Evolutionary conservation across 139 green algal genomes (phyloP).

Genomic region (Closterium sp.): DNA sequence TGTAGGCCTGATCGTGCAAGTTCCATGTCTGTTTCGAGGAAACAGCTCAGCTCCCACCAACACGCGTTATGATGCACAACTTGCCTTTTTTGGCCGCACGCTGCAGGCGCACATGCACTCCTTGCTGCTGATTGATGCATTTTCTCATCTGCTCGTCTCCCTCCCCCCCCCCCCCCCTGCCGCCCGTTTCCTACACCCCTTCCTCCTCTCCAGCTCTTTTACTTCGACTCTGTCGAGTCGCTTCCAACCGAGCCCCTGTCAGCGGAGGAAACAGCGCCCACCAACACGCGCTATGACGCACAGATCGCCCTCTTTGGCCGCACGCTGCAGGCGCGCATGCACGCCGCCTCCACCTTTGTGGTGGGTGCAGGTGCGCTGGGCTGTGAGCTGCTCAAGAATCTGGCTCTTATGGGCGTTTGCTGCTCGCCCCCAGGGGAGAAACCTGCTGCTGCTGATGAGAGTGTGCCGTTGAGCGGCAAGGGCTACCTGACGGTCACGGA

Average conservation of each 20-base stretch:
- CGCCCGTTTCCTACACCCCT: neutral
- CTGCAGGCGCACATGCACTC: constrained; percentile 62
- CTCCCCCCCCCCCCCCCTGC: neutral
- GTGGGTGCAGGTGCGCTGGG: constrained; percentile 94
- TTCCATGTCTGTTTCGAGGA: too few species aligned
- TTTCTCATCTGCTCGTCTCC: neutral
- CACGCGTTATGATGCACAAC: constrained; percentile 56
- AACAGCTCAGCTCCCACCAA: neutral
- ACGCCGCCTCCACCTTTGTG: constrained; percentile 81
- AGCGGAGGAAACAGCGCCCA: constrained; percentile 19
- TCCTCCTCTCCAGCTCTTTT: constrained; percentile 51
- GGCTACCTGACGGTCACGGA: constrained; percentile 87
- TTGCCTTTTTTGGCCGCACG: constrained; percentile 81
- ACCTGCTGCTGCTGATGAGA: constrained; percentile 2
- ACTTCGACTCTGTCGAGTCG: constrained; percentile 57
- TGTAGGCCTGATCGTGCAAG: constrained; percentile 94
- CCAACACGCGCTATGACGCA: constrained; percentile 74
- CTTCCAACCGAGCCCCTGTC: constrained; percentile 52
- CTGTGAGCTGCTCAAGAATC: constrained; percentile 99
- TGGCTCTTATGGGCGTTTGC: constrained; percentile 92
- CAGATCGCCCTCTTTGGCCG: constrained; percentile 86
- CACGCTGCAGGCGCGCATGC: constrained; percentile 62
- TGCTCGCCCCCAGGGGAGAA: neutral
- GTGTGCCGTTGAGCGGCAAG: neutral
- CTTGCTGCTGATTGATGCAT: constrained; percentile 57